Evolutionary conservation across 75 land plant genomes (phyloP), one percentile per base, ranked within the genome.

Genomic region (Pinus albicaulis): DNA sequence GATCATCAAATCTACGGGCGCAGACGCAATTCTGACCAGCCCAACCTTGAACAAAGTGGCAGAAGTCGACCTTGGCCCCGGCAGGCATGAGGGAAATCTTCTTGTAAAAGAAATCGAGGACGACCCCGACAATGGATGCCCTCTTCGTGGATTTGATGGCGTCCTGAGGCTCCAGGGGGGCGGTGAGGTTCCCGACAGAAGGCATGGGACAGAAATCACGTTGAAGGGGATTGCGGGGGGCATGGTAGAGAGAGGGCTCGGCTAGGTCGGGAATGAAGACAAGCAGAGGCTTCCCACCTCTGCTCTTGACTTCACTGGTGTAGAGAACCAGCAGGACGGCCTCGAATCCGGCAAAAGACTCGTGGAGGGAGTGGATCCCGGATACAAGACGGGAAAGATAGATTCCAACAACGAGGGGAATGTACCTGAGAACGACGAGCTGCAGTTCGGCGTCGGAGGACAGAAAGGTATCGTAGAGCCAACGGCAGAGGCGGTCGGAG

Each of bases 391-490:
- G 80, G 38, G 81, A 75, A 48, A 90, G 81, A 62, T 90, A 90
- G 28, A 88, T 74, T 26, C 88, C 91, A 16, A 72, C 78, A 19
- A 86, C 23, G 17, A 74, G 52, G 5, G 88, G 88, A 7, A 86
- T 31, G 69, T 61, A 86, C 31, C 76, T 44, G 64, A 78, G 76
- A 57, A 89, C 89, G 31, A 86, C 84, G 73, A 78, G 75, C 44
- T 84, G 90, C 41, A 89, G 71, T 13, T 77, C 81, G 17, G 82
- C 24, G 31, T 85, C 89, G 77, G 81, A 75, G 59, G 91, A 86
- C 22, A 81, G 94, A 78, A 81, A 91, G 8, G 99, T 93, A 19
- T 98, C 99, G 78, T 93, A 98, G 66, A 98, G 87, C 99, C 99
- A 98, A 12, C 86, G 98, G 76, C 99, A 98, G 68, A 98, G 90